Percentiles rank a stretch among this genome's conserved stretches.
phyloP scores from a whole-genome alignment of 106 monocot genomes.

The Dendrobium officinale region DNA sequence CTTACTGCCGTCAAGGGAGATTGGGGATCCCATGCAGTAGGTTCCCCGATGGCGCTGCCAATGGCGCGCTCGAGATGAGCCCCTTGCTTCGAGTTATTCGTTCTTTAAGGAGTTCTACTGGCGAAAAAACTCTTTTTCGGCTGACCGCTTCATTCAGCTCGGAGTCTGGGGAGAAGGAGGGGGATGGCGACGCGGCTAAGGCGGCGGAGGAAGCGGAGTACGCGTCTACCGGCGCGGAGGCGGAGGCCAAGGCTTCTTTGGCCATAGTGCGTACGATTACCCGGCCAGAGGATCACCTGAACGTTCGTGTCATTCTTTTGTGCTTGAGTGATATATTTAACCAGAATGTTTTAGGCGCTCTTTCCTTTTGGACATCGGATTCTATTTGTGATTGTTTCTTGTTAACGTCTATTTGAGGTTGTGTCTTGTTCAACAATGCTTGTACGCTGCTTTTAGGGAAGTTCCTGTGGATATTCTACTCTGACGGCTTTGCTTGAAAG shows the following conservation, averaged over 20 bases:
- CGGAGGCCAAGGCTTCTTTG: conserved; percentile 33
- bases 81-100: conserved; percentile 42
- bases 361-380: background rate
- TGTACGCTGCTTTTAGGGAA: no score
- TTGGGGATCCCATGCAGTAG: conserved; percentile 9
- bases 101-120: conserved; percentile 16
- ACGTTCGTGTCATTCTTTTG: conserved; percentile 32
- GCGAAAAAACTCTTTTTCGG: background rate
- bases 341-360: background rate
- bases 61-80: conserved; percentile 15
- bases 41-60: background rate
- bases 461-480: no score
- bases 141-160: conserved; percentile 59
- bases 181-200: conserved; percentile 5
- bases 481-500: no score
- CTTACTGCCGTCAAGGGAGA: conserved; percentile 5
- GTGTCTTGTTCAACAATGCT: background rate
- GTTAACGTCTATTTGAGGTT: background rate
- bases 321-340: background rate
- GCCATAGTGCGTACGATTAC: conserved; percentile 73
- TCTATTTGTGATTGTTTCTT: background rate
- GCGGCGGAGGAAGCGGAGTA: no score
- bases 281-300: conserved; percentile 73
- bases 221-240: conserved; percentile 22
- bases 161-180: conserved; percentile 12